Percentiles rank a stretch among this genome's conserved stretches.
phyloP scores from a whole-genome alignment of 2,329 filamentous ascomycete genomes.

The Anthostomella pinea region DNA sequence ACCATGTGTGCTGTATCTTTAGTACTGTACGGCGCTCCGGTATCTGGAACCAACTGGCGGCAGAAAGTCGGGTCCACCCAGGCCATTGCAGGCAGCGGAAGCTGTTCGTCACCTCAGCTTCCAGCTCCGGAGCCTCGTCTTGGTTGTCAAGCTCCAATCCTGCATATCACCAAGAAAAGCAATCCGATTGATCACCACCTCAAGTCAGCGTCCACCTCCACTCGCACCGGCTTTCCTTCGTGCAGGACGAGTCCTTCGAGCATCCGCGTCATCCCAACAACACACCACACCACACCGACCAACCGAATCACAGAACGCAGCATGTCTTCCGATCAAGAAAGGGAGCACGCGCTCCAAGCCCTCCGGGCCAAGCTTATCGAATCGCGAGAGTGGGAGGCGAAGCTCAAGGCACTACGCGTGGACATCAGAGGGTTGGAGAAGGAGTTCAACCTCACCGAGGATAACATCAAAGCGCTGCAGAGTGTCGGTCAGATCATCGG shows the following conservation, averaged over 20 bases:
- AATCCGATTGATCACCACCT: background rate
- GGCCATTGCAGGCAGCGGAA: slow-evolving; percentile 19
- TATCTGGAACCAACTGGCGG: too few relatives aligned
- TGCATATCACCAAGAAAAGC: background rate
- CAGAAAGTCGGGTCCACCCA: slow-evolving; percentile 12
- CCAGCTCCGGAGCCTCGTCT: slow-evolving; percentile 10
- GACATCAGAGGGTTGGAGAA: slow-evolving; percentile 95
- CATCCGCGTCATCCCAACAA: background rate
- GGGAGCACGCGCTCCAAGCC: slow-evolving; percentile 68
- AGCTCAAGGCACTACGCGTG: slow-evolving; percentile 88
- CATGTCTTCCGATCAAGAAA: slow-evolving; percentile 57
- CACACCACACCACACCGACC: slow-evolving; percentile 5
- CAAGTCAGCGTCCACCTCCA: slow-evolving; percentile 3
- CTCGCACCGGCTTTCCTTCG: background rate
- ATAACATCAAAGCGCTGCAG: slow-evolving; percentile 99
- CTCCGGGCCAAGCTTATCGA: slow-evolving; percentile 85
- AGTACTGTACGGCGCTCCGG: too few relatives aligned
- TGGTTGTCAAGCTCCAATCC: too few relatives aligned
- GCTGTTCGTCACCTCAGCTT: slow-evolving; percentile 20
- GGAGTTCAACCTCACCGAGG: slow-evolving; percentile 95
- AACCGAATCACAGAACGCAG: slow-evolving; percentile 9
- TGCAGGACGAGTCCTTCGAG: too few relatives aligned
- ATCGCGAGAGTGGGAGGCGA: slow-evolving; percentile 97
- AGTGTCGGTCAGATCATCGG: slow-evolving; percentile 99
- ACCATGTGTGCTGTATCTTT: too few relatives aligned